Percentiles rank a stretch among this genome's conserved stretches.
Conservation (phyloP, 1,284 basidiomycete species). For the Malassezia sympodialis region DNA sequence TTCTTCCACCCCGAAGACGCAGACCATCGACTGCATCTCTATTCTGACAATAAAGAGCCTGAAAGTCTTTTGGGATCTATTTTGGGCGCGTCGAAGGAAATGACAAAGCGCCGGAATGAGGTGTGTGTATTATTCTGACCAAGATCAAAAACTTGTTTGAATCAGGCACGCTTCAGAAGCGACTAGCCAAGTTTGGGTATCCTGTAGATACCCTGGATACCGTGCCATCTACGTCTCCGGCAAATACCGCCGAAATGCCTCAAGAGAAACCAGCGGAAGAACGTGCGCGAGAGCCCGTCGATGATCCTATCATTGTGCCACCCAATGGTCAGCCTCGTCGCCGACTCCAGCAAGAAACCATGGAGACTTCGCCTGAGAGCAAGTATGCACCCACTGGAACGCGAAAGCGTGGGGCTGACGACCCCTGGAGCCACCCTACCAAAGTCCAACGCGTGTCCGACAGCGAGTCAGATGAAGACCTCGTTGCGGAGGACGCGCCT, state of each 20-base stretch:
- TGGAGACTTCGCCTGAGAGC: neutral
- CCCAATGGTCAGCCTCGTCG: neutral
- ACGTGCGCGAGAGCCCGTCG: neutral
- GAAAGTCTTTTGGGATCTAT: constrained; percentile 71
- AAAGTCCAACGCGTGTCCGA: neutral
- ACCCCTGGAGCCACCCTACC: neutral
- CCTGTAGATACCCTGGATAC: neutral
- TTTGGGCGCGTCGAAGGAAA: constrained; percentile 72
- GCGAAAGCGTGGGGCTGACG: neutral
- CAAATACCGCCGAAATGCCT: neutral
- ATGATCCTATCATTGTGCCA: neutral
- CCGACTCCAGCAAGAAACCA: neutral
- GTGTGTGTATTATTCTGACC: constrained; percentile 60
- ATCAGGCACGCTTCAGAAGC: constrained; percentile 56
- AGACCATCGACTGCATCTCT: constrained; percentile 5
- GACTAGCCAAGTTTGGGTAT: constrained; percentile 49
- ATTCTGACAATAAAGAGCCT: constrained; percentile 41
- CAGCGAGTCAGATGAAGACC: constrained; percentile 6
- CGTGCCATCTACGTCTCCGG: neutral
- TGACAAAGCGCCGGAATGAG: constrained; percentile 52
- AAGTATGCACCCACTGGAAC: neutral
- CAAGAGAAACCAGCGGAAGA: neutral
- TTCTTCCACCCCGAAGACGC: constrained; percentile 9
- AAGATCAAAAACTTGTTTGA: constrained; percentile 64
- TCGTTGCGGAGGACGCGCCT: constrained; percentile 5